Evolutionary conservation across 352 stramenopile genomes (phyloP).

Genomic region (Phytophthora citrophthora): DNA sequence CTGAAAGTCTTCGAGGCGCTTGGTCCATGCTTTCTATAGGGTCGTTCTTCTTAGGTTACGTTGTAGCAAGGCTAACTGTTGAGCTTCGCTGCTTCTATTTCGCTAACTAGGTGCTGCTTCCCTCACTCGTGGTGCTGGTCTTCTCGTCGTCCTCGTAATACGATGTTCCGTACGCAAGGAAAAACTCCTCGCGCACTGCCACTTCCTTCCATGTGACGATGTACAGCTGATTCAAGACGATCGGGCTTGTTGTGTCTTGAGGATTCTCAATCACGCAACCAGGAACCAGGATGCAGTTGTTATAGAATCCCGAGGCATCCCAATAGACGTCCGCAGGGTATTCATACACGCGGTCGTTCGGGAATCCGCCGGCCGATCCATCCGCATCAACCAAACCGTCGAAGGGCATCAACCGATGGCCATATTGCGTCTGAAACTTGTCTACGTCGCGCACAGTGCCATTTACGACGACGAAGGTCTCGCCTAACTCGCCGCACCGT

Average conservation of each 20-base stretch:
- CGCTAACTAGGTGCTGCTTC: constrained; percentile 44
- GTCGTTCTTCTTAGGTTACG: constrained; percentile 48
- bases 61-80: constrained; percentile 32
- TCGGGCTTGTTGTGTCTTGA: constrained; percentile 76
- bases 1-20: constrained; percentile 13
- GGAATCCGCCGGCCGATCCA: constrained; percentile 82
- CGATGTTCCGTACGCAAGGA: constrained; percentile 87
- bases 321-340: constrained; percentile 87
- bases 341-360: constrained; percentile 90
- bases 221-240: constrained; percentile 87
- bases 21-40: constrained; percentile 37
- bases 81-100: constrained; percentile 43
- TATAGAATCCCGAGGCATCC: constrained; percentile 89
- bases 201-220: constrained; percentile 92
- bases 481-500: constrained; percentile 79
- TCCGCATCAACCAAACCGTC: constrained; percentile 87
- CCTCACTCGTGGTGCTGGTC: constrained; percentile 43
- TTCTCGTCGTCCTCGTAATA: constrained; percentile 90
- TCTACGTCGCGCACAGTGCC: constrained; percentile 86
- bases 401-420: constrained; percentile 80
- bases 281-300: constrained; percentile 91
- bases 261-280: constrained; percentile 85
- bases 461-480: constrained; percentile 90
- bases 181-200: constrained; percentile 84
- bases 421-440: constrained; percentile 90